phyloP scores from a whole-genome alignment of 768 basidiomycete species.

The Boletus rubescentipes region DNA sequence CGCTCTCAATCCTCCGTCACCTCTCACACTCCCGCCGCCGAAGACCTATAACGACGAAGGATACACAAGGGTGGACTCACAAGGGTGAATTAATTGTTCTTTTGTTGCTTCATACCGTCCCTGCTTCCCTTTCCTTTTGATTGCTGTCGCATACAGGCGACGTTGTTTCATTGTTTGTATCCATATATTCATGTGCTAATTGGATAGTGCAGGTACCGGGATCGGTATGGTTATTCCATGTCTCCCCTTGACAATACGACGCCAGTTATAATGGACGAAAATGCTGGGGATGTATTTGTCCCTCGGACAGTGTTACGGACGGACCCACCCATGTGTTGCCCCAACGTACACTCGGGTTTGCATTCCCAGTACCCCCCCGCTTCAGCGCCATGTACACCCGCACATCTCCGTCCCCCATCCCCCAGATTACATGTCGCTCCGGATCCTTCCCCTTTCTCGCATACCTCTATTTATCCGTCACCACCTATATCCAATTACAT shows the following conservation, averaged over 20 bases:
- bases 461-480: slow-evolving; percentile 25
- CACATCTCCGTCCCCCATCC: slow-evolving; percentile 31
- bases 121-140: neutral
- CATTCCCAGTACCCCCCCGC: slow-evolving; percentile 9
- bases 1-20: slow-evolving; percentile 42
- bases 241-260: slow-evolving; percentile 32
- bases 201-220: slow-evolving; percentile 24
- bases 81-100: slow-evolving; percentile 25
- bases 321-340: slow-evolving; percentile 11
- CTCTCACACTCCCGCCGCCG: slow-evolving; percentile 19
- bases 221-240: slow-evolving; percentile 29
- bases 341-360: neutral
- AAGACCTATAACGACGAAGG: slow-evolving; percentile 22
- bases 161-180: slow-evolving; percentile 11
- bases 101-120: neutral
- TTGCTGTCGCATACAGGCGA: slow-evolving; percentile 15
- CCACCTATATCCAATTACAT: slow-evolving; percentile 26
- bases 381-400: slow-evolving; percentile 17
- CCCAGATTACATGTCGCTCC: slow-evolving; percentile 26
- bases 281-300: slow-evolving; percentile 15
- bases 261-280: slow-evolving; percentile 35
- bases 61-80: slow-evolving; percentile 24
- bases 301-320: slow-evolving; percentile 28
- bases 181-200: slow-evolving; percentile 17
- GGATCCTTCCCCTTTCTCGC: slow-evolving; percentile 19